Conservation (phyloP, 148 eudicot genomes). For the Rhododendron mucronatum region DNA sequence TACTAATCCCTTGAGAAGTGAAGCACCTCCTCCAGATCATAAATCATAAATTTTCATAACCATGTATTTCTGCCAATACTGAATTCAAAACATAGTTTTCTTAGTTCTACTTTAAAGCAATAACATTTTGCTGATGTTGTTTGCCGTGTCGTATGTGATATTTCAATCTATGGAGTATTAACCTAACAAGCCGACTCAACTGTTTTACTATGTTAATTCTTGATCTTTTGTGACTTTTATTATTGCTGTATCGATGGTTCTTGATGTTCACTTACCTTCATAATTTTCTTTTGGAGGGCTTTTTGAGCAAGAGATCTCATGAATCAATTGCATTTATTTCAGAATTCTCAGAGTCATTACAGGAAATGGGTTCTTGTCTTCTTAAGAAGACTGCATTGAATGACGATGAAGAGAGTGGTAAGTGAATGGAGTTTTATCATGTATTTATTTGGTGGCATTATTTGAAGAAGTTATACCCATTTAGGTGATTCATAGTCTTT, state of each 20-base stretch:
- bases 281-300: background rate
- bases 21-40: background rate
- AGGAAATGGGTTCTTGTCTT: conserved; percentile 94
- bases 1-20: background rate
- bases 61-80: background rate
- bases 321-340: conserved; percentile 12
- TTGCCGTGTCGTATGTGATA: background rate
- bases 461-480: background rate
- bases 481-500: background rate
- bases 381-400: conserved; percentile 84
- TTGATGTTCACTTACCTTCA: background rate
- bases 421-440: conserved; percentile 10
- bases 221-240: background rate
- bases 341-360: conserved; percentile 96
- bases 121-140: background rate
- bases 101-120: background rate
- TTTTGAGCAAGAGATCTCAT: background rate
- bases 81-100: background rate
- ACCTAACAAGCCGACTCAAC: background rate
- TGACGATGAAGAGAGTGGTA: conserved; percentile 96
- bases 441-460: background rate
- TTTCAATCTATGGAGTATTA: background rate
- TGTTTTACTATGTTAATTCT: background rate
- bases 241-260: background rate
- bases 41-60: background rate